Percentiles rank a stretch among this genome's conserved stretches.
Evolutionary conservation across 495 filamentous ascomycete genomes (phyloP).

Genomic region (Lasiosphaeriaceae sp.): DNA sequence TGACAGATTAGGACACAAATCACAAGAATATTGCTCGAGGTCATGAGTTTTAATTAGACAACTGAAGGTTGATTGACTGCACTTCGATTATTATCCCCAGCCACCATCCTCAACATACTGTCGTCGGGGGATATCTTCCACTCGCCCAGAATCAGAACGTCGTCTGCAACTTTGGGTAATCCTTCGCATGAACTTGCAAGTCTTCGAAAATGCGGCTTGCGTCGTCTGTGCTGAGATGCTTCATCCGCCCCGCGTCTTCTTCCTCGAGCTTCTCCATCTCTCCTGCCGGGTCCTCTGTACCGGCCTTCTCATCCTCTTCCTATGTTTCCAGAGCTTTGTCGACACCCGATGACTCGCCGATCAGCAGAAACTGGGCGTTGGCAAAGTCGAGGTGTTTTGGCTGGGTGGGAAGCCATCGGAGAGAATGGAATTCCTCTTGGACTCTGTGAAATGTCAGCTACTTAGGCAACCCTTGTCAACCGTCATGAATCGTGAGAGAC

Average conservation of each 20-base stretch:
- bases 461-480: not conserved
- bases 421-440: slow-evolving; percentile 66
- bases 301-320: slow-evolving; percentile 52
- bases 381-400: slow-evolving; percentile 76
- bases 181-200: slow-evolving; percentile 32
- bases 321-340: slow-evolving; percentile 58
- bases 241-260: slow-evolving; percentile 39
- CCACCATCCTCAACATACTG: no score
- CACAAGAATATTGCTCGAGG: no score
- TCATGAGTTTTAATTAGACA: no score
- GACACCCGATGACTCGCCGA: slow-evolving; percentile 67
- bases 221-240: slow-evolving; percentile 31
- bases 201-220: slow-evolving; percentile 40
- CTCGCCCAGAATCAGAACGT: slow-evolving; percentile 32
- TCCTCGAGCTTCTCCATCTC: slow-evolving; percentile 43
- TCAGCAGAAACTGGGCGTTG: slow-evolving; percentile 76
- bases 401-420: slow-evolving; percentile 68
- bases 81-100: no score
- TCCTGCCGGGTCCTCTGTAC: slow-evolving; percentile 56
- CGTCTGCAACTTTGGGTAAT: slow-evolving; percentile 41
- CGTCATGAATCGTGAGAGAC: slow-evolving; percentile 19
- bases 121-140: no score
- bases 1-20: no score
- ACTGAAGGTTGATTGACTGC: no score
- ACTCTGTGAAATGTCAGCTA: slow-evolving; percentile 42